A percentile compares a stretch with the other conserved stretches of the same genome.
Evolutionary conservation across 805 yeast species (phyloP).

Genomic region (Blastobotrys mokoenaii): DNA sequence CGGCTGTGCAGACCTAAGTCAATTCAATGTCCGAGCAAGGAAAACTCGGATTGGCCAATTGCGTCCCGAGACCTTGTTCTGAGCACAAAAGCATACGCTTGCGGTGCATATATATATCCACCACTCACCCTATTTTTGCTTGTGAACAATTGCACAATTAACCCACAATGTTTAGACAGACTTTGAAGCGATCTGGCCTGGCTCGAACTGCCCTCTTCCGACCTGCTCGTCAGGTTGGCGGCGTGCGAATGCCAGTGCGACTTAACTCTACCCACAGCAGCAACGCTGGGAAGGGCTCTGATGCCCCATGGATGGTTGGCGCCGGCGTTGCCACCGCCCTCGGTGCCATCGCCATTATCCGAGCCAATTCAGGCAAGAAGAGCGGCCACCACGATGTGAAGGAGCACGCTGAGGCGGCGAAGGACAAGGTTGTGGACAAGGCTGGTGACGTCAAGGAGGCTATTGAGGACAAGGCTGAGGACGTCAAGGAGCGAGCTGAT

Average conservation of each 20-base stretch:
- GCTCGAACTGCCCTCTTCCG: background rate
- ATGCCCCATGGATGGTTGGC: background rate
- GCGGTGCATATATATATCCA: background rate
- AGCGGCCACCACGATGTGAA: background rate
- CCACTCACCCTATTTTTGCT: background rate
- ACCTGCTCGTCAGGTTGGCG: background rate
- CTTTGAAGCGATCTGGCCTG: background rate
- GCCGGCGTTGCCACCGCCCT: background rate
- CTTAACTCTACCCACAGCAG: background rate
- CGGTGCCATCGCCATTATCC: conserved; percentile 2
- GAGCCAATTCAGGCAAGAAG: background rate
- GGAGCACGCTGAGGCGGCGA: conserved; percentile 7
- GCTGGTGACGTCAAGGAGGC: conserved; percentile 6
- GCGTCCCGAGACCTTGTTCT: too few species aligned
- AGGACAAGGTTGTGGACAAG: conserved; percentile 3
- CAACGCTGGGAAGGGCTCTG: background rate
- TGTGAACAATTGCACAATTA: background rate
- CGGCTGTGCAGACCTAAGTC: too few species aligned
- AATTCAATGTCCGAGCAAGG: too few species aligned
- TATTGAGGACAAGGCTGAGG: conserved; percentile 4
- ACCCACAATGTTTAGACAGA: background rate
- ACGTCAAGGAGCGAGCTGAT: background rate
- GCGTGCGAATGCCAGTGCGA: background rate
- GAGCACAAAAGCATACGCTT: too few species aligned
- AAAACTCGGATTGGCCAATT: too few species aligned